Percentiles rank a stretch among this genome's conserved stretches.
phyloP scores from a whole-genome alignment of 345 rosid species.

The Rhizophora apiculata region DNA sequence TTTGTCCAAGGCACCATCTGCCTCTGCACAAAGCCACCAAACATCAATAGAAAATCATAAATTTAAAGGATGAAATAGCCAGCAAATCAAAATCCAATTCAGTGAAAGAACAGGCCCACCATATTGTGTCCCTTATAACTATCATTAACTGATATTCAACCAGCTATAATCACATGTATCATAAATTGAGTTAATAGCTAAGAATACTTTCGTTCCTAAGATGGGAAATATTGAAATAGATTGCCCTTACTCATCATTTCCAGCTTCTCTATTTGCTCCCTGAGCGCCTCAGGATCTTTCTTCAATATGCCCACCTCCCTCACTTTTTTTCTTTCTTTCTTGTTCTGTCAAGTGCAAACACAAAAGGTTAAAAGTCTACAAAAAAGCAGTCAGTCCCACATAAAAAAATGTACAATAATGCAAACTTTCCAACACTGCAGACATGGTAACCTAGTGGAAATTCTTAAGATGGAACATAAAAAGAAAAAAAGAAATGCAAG shows the following conservation, averaged over 20 bases:
- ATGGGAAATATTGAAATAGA: constrained; percentile 3
- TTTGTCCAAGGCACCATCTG: constrained; percentile 99
- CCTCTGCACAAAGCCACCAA: constrained; percentile 53
- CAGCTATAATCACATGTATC: neutral
- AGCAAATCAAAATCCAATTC: neutral
- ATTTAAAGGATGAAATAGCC: neutral
- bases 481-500: no score
- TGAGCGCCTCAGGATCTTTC: constrained; percentile 88
- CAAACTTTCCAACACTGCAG: no score
- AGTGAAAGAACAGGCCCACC: no score
- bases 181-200: neutral
- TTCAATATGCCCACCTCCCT: constrained; percentile 97
- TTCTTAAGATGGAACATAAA: no score
- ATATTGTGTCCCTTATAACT: neutral
- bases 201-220: neutral
- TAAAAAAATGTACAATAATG: neutral
- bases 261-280: constrained; percentile 87
- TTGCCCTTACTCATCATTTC: constrained; percentile 79
- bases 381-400: neutral
- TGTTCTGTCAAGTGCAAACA: constrained; percentile 56
- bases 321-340: constrained; percentile 96
- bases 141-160: neutral
- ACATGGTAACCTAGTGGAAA: no score
- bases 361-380: neutral
- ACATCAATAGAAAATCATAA: neutral